Conservation (phyloP, 176 grass and related monocot species). For the Oryza glaberrima region DNA sequence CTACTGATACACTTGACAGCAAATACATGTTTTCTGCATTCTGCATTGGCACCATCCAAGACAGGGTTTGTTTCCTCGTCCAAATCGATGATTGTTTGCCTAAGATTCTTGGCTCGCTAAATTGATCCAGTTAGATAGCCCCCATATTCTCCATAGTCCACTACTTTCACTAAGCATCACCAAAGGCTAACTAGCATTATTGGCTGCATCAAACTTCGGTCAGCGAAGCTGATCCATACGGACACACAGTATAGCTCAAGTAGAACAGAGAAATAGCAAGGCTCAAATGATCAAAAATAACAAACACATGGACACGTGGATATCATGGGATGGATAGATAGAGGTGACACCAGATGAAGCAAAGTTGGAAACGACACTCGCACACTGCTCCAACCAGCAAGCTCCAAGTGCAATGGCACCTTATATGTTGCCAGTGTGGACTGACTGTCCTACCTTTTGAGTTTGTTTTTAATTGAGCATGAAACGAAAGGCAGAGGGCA, state of each 20-base stretch:
- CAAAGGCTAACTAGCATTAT: conserved; percentile 22
- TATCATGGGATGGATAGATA: not conserved
- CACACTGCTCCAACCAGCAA: not conserved
- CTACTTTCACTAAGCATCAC: conserved; percentile 38
- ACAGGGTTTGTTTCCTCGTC: not conserved
- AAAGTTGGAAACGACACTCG: not conserved
- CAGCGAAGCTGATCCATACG: conserved; percentile 1
- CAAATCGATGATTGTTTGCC: not conserved
- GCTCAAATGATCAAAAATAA: not conserved
- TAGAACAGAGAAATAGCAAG: not conserved
- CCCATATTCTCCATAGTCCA: conserved; percentile 3
- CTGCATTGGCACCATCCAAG: not conserved
- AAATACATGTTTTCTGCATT: not conserved
- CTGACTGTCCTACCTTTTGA: not conserved
- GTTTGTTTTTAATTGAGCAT: not conserved
- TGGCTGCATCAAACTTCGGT: not conserved
- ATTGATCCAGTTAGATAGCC: not conserved
- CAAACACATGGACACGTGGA: not conserved
- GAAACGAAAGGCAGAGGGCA: not conserved
- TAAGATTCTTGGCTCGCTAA: conserved; percentile 23
- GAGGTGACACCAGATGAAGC: not conserved
- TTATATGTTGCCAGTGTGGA: not conserved
- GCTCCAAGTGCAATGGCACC: not conserved
- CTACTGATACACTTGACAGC: conserved; percentile 7
- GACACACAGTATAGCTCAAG: not conserved